Conservation (phyloP, 257 asterid genomes). For the Anisodus acutangulus region DNA sequence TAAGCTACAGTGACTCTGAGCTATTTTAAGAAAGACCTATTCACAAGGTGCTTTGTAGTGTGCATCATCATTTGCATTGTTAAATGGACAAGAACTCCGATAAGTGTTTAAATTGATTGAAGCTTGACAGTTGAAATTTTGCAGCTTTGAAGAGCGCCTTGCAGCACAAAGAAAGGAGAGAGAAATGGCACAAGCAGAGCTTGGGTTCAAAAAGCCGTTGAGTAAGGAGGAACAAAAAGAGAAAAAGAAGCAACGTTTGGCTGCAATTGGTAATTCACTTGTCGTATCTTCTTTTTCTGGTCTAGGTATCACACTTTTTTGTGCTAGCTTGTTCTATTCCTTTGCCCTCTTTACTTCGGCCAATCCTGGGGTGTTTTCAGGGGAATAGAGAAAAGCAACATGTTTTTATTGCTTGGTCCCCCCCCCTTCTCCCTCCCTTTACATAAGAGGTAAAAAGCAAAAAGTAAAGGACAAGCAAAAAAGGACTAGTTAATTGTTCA, state of each 20-base stretch:
- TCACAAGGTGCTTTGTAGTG: neutral
- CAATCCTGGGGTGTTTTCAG: neutral
- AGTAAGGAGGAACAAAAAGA: slow-evolving; percentile 70
- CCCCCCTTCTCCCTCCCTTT: neutral
- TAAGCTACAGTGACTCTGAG: slow-evolving; percentile 12
- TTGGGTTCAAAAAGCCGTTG: slow-evolving; percentile 83
- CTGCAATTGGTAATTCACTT: slow-evolving; percentile 79
- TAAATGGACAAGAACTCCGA: neutral
- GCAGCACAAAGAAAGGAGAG: slow-evolving; percentile 81
- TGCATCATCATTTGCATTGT: neutral
- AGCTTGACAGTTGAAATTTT: slow-evolving; percentile 27
- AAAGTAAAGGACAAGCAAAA: neutral
- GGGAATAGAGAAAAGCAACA: neutral
- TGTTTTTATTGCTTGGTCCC: neutral
- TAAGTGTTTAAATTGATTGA: slow-evolving; percentile 28
- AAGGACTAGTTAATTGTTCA: neutral
- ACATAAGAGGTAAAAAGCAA: neutral
- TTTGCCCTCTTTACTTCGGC: neutral
- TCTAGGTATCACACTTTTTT: neutral
- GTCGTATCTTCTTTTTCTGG: slow-evolving; percentile 21
- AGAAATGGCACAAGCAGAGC: slow-evolving; percentile 69
- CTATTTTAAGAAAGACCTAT: neutral
- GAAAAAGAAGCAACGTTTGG: slow-evolving; percentile 87
- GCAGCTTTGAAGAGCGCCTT: slow-evolving; percentile 92
- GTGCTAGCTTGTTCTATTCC: neutral